Conservation (phyloP, 768 basidiomycete genomes). For the Mycena crocata region DNA sequence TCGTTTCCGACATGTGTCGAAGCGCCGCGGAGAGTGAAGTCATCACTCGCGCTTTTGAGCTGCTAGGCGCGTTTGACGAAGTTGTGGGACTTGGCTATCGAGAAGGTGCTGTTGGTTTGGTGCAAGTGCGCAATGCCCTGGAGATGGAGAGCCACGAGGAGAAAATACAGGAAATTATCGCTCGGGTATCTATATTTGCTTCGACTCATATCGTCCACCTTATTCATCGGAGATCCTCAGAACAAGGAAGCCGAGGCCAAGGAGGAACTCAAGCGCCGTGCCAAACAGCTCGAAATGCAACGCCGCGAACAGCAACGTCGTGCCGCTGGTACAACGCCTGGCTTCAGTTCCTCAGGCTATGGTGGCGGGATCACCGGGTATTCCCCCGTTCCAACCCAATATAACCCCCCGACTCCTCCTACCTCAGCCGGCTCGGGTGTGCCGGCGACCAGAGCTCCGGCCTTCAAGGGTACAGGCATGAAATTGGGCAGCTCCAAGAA, state of each 20-base stretch:
- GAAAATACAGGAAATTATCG: conserved; percentile 98
- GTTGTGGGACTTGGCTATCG: conserved; percentile 91
- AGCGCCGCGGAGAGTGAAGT: conserved; percentile 92
- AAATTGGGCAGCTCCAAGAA: conserved; percentile 91
- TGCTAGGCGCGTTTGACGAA: conserved; percentile 96
- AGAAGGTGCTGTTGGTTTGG: conserved; percentile 76
- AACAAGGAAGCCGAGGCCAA: conserved; percentile 99
- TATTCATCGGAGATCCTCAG: conserved; percentile 48
- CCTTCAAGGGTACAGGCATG: conserved; percentile 97
- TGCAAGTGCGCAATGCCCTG: conserved; percentile 81
- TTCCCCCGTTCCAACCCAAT: conserved; percentile 63
- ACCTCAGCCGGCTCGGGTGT: conserved; percentile 58
- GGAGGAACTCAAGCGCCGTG: conserved; percentile 97
- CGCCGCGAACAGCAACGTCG: conserved; percentile 93
- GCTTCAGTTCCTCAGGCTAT: conserved; percentile 66
- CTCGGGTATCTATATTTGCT: conserved; percentile 68
- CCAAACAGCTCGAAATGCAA: conserved; percentile 98
- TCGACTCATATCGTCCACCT: conserved; percentile 1
- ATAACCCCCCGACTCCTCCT: conserved; percentile 71
- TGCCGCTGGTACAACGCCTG: conserved; percentile 57
- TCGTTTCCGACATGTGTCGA: conserved; percentile 92
- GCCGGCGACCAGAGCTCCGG: conserved; percentile 69
- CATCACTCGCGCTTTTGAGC: conserved; percentile 89
- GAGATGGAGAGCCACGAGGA: conserved; percentile 95
- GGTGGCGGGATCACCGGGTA: conserved; percentile 80